Base-by-base conservation (phyloP, 164 flowering plant species). In the Chimonanthus praecox region DNA sequence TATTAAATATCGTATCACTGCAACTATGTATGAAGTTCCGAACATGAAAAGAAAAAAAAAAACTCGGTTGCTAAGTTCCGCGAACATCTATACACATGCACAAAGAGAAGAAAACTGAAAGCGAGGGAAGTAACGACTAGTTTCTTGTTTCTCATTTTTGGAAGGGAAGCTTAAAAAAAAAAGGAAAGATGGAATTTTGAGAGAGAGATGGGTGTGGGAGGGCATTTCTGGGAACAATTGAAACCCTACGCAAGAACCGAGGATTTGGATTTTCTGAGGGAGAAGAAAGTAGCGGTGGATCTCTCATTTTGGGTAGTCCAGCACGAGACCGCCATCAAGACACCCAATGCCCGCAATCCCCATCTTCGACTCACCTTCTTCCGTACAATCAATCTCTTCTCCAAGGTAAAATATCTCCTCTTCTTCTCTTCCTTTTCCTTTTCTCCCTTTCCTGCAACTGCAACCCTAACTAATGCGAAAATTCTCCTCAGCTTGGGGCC, bases 251-350 rank as follows among this genome's bases (percentile, higher is more conserved):
- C 85, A 10, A 81, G 87, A 47, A n/a, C 43, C 54, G 89, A 91
- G 75, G 92, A 87, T 13, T 82, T 82, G 51, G 93, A 88, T 80
- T 89, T 80, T 78, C 80, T 92, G 54, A 77, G 98, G 74, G 83
- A 93, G 83, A 93, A 95, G 82, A 81, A 87, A 67, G 94, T 95
- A 0, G 99, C 98, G 1, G 88, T 95, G 46, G 98, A 95, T 72
- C 89, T 93, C 46, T 95, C 98, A 2, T 86, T 73, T 76, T 93
- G 98, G 97, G 89, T 93, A 7, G 97, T 92, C 7, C 97, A 95
- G 75, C 90, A 93, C 63, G 90, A 89, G 70, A 92, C 94, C 11
- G 96, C 96, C 63, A 76, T 91, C 43, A 85, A 80, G 75, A 71
- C 74, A 16, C 70, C 70, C n/a, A n/a, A 70, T 54, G 86, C 80